phyloP scores from a whole-genome alignment of 345 rosid species.

The Gossypium rotundifolium region DNA sequence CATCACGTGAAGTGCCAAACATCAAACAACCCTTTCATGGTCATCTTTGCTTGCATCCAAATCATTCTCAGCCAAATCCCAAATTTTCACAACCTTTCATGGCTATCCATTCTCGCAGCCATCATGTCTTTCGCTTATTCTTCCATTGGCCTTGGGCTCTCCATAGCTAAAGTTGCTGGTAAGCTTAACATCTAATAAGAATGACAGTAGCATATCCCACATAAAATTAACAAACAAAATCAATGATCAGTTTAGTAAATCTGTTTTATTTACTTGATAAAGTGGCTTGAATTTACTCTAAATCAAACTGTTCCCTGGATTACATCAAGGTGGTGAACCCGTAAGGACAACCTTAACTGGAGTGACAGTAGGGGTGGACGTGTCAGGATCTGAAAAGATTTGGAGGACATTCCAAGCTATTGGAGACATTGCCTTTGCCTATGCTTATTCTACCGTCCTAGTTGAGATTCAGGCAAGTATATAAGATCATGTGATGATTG shows the following conservation, averaged over 20 bases:
- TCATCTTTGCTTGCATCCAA: constrained; percentile 59
- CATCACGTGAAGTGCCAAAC: constrained; percentile 45
- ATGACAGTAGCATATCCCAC: background rate
- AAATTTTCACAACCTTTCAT: constrained; percentile 76
- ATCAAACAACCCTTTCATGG: constrained; percentile 61
- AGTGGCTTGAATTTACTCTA: background rate
- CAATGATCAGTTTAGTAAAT: background rate
- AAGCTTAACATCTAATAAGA: background rate
- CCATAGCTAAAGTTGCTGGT: constrained; percentile 56
- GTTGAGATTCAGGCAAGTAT: constrained; percentile 70
- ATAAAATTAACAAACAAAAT: background rate
- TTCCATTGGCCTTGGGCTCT: constrained; percentile 66
- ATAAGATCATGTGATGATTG: background rate
- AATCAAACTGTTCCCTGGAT: background rate
- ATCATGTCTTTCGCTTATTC: constrained; percentile 85
- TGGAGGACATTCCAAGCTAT: constrained; percentile 74
- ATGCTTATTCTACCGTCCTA: constrained; percentile 69
- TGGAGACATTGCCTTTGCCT: constrained; percentile 87
- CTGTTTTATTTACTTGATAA: background rate
- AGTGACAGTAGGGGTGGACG: constrained; percentile 50
- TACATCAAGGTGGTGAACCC: constrained; percentile 21
- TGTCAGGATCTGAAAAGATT: constrained; percentile 63
- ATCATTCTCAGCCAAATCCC: constrained; percentile 78
- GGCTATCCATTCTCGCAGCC: constrained; percentile 82
- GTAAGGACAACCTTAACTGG: constrained; percentile 53